A percentile compares a stretch with the other conserved stretches of the same genome.
phyloP scores from a whole-genome alignment of 2,329 filamentous ascomycete species.

The Sordariomycetes sp. region DNA sequence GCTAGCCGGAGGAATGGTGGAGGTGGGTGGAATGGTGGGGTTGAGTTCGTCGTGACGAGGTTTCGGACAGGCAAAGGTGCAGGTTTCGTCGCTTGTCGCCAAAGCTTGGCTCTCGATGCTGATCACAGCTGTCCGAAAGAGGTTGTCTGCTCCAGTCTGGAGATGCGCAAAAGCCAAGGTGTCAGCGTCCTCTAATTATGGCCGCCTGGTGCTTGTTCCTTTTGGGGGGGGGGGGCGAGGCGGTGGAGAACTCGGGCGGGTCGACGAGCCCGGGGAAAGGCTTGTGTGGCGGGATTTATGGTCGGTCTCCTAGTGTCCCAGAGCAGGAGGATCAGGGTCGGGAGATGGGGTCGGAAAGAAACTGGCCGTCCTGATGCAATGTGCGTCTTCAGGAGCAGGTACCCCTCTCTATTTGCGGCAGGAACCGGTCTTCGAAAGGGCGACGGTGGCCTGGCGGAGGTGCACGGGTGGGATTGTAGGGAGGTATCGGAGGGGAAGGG shows the following conservation, averaged over 20 bases:
- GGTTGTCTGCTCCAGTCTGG: neutral
- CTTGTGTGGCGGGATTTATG: neutral
- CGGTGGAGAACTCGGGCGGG: neutral
- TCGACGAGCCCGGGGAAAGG: neutral
- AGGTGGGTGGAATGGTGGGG: conserved; percentile 1
- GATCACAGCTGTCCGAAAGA: neutral
- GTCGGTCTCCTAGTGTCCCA: neutral
- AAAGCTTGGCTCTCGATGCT: neutral
- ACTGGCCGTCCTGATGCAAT: neutral
- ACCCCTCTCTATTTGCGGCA: neutral
- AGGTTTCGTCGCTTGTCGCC: neutral
- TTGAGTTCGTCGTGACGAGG: neutral
- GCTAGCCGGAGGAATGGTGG: neutral
- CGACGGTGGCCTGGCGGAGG: neutral
- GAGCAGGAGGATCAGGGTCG: neutral
- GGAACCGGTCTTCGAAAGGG: neutral
- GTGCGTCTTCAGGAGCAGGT: neutral
- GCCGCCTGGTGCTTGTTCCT: neutral
- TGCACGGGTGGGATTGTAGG: neutral
- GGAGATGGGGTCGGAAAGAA: neutral
- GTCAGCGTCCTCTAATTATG: neutral
- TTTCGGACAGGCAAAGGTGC: neutral
- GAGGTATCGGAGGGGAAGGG: conserved; percentile 1
- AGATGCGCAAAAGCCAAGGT: neutral
- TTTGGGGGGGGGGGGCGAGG: too few species aligned